Percentiles rank a stretch among this genome's conserved stretches.
phyloP scores from a whole-genome alignment of 2,329 filamentous ascomycete species.

The Ascochyta rabiei region DNA sequence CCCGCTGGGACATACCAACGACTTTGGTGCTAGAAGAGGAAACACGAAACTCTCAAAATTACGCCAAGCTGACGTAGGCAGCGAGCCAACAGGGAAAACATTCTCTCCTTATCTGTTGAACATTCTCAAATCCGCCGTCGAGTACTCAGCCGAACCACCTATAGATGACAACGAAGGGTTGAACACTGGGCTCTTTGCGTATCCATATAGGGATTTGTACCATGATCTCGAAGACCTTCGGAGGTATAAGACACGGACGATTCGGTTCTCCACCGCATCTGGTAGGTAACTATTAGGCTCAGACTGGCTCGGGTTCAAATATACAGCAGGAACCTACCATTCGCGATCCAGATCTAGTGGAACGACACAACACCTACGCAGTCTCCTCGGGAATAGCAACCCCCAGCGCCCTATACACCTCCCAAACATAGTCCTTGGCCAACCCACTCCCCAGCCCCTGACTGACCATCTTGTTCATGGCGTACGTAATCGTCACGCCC shows the following conservation, averaged over 20 bases:
- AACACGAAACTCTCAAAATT: neutral
- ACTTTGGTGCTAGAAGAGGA: too few relatives aligned
- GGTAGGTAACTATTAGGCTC: neutral
- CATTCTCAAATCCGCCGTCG: constrained; percentile 2
- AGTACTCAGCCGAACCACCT: neutral
- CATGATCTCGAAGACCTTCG: neutral
- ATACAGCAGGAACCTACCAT: too few relatives aligned
- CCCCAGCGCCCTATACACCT: constrained; percentile 20
- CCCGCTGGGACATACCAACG: too few relatives aligned
- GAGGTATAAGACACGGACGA: neutral
- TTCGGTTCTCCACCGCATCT: neutral
- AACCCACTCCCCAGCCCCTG: constrained; percentile 11
- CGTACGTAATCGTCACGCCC: constrained; percentile 21
- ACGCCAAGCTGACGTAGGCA: too few relatives aligned
- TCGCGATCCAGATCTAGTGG: too few relatives aligned
- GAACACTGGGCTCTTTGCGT: neutral
- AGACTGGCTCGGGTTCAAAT: too few relatives aligned
- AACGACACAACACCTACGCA: too few relatives aligned
- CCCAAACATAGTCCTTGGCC: constrained; percentile 12
- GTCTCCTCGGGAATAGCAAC: neutral
- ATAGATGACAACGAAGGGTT: neutral
- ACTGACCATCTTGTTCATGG: constrained; percentile 30
- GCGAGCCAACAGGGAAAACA: neutral
- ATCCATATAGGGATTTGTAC: neutral
- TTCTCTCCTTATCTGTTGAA: constrained; percentile 11